Conservation (phyloP, 305 asterid species). For the Fraxinus floribunda region DNA sequence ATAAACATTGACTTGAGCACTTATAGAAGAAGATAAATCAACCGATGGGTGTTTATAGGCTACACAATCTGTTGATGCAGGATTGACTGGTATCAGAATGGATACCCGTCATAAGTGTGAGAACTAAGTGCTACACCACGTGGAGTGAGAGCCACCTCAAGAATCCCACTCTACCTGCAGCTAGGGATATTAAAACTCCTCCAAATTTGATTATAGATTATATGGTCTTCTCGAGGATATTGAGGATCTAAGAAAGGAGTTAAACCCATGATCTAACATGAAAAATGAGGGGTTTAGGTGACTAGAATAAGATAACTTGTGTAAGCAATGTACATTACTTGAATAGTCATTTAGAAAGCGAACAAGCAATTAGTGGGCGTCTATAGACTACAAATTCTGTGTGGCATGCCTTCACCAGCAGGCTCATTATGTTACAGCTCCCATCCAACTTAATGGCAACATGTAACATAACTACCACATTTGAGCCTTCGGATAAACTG, state of each 20-base stretch:
- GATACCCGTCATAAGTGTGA: not conserved
- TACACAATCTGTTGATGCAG: not conserved
- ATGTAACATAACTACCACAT: not conserved
- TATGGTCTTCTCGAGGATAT: not conserved
- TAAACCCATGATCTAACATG: not conserved
- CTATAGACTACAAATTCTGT: not conserved
- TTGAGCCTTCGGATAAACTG: not conserved
- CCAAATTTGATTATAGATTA: not conserved
- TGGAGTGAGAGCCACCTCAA: not conserved
- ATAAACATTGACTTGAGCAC: not conserved
- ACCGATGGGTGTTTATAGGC: not conserved
- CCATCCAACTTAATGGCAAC: not conserved
- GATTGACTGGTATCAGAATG: not conserved
- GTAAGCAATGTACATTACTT: not conserved
- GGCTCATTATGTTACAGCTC: not conserved
- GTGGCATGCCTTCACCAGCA: not conserved
- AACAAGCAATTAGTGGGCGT: not conserved
- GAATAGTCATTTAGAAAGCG: not conserved
- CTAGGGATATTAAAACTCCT: not conserved
- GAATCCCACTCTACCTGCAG: not conserved
- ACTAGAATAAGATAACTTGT: not conserved
- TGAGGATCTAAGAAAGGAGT: not conserved
- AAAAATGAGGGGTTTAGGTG: not conserved
- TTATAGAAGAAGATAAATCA: not conserved
- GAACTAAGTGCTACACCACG: not conserved